Percentiles rank a stretch among this genome's conserved stretches.
phyloP scores from a whole-genome alignment of 495 filamentous ascomycete genomes.

The Bacidia rubella region DNA sequence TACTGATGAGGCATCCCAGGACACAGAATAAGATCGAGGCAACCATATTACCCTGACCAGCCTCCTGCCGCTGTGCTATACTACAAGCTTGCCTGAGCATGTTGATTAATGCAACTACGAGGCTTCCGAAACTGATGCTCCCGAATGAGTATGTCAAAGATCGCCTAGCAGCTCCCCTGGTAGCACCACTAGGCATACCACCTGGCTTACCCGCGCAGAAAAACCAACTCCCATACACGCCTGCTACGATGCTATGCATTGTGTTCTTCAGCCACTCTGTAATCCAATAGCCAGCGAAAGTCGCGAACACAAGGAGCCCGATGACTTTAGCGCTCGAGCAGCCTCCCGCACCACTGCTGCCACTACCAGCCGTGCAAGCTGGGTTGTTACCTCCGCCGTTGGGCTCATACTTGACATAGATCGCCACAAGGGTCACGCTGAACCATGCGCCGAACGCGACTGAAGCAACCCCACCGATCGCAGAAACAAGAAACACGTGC shows the following conservation, averaged over 20 bases:
- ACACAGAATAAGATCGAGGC: constrained; percentile 55
- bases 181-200: constrained; percentile 58
- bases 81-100: constrained; percentile 65
- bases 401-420: constrained; percentile 75
- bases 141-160: constrained; percentile 86
- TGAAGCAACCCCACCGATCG: constrained; percentile 61
- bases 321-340: constrained; percentile 67
- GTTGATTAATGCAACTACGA: constrained; percentile 81
- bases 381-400: constrained; percentile 36
- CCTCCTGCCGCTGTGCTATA: constrained; percentile 51
- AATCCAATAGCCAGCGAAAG: constrained; percentile 86
- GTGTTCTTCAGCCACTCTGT: constrained; percentile 86
- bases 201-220: constrained; percentile 51
- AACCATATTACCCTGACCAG: constrained; percentile 52
- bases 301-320: constrained; percentile 72
- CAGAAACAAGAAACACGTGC: constrained; percentile 74
- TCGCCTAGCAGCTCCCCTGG: constrained; percentile 40
- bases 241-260: constrained; percentile 74
- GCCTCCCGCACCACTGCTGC: constrained; percentile 36
- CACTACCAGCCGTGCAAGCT: constrained; percentile 37
- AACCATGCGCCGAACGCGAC: constrained; percentile 59
- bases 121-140: constrained; percentile 71
- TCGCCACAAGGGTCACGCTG: constrained; percentile 42
- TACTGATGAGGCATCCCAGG: constrained; percentile 57
- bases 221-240: constrained; percentile 89